phyloP scores from a whole-genome alignment of 768 basidiomycete species.

The Mrakia blollopis region DNA sequence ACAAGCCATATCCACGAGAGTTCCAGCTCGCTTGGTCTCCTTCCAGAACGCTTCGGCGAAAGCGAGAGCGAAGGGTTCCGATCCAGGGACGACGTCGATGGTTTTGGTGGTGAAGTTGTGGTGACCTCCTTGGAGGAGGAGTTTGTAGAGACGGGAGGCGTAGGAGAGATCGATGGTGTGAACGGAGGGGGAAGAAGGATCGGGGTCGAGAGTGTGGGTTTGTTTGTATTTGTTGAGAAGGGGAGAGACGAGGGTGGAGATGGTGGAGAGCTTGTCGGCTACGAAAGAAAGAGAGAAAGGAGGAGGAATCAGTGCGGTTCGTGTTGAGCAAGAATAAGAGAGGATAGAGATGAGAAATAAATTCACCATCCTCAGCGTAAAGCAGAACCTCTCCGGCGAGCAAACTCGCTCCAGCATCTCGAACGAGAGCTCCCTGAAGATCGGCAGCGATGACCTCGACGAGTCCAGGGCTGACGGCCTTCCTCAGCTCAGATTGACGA shows the following conservation, averaged over 20 bases:
- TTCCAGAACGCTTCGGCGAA: conserved; percentile 39
- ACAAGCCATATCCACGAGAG: conserved; percentile 55
- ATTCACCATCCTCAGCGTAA: conserved; percentile 73
- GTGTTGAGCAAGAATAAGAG: background rate
- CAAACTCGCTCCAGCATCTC: conserved; percentile 75
- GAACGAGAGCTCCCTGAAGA: conserved; percentile 54
- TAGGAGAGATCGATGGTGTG: conserved; percentile 79
- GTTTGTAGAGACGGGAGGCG: conserved; percentile 78
- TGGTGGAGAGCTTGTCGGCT: conserved; percentile 20
- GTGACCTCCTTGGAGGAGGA: conserved; percentile 84
- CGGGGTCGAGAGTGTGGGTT: conserved; percentile 51
- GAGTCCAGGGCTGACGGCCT: conserved; percentile 67
- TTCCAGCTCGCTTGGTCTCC: conserved; percentile 38
- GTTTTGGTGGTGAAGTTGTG: conserved; percentile 60
- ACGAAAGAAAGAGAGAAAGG: background rate
- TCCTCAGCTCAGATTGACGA: conserved; percentile 65
- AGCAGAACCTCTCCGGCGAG: conserved; percentile 78
- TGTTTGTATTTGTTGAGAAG: conserved; percentile 50
- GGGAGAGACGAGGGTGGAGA: conserved; percentile 51
- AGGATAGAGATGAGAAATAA: background rate
- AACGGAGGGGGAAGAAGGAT: conserved; percentile 45
- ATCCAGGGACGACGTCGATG: conserved; percentile 47
- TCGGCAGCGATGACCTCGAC: conserved; percentile 64
- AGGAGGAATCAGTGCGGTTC: background rate
- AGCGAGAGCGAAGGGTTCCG: conserved; percentile 31